Evolutionary conservation across 805 yeast genomes (phyloP).

Genomic region (Kodamaea restingae): DNA sequence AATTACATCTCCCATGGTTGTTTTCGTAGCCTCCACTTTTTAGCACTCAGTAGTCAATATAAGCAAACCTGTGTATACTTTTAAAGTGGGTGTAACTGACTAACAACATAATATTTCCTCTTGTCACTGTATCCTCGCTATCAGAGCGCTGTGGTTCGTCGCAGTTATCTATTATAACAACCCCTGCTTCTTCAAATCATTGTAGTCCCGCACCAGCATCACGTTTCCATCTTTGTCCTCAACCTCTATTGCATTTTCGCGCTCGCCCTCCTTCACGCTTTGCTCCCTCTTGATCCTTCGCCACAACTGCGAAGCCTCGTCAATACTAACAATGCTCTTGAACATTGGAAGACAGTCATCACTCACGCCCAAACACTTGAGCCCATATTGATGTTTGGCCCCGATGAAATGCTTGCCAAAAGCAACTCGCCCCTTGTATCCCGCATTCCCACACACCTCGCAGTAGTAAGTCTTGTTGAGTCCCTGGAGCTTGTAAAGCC

Average conservation of each 20-base stretch:
- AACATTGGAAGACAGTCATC: conserved; percentile 44
- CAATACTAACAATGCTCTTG: conserved; percentile 60
- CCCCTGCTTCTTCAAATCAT: conserved; percentile 86
- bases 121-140: no score
- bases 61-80: no score
- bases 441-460: conserved; percentile 78
- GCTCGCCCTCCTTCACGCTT: conserved; percentile 35
- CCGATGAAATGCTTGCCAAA: conserved; percentile 77
- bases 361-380: conserved; percentile 68
- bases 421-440: conserved; percentile 67
- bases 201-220: conserved; percentile 76
- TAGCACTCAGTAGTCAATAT: no score
- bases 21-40: no score
- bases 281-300: conserved; percentile 36
- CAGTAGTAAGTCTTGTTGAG: conserved; percentile 67
- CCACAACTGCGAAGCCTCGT: conserved; percentile 66
- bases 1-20: no score
- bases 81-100: no score
- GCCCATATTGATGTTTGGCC: conserved; percentile 65
- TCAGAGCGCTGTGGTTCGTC: no score
- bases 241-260: conserved; percentile 65
- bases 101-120: no score
- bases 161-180: no score
- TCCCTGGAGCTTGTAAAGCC: conserved; percentile 91
- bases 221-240: conserved; percentile 94